Evolutionary conservation across 148 eudicot species (phyloP).

Genomic region (Rhododendron griersonianum): DNA sequence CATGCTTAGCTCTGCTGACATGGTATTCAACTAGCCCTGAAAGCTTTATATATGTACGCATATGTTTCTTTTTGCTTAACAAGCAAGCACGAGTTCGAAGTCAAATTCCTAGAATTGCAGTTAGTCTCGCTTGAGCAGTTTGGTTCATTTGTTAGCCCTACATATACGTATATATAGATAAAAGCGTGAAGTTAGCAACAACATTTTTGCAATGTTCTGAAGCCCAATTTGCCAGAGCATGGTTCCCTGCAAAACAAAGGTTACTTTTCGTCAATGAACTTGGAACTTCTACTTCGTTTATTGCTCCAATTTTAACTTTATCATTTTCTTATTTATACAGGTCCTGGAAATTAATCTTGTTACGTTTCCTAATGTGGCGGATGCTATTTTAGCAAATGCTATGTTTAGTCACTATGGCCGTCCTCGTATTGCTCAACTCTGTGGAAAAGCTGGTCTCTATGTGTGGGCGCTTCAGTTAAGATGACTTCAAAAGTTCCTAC

Average conservation of each 20-base stretch:
- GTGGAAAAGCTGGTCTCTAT: constrained; percentile 90
- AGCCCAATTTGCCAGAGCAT: constrained; percentile 88
- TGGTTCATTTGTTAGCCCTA: too few relatives aligned
- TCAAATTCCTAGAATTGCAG: too few relatives aligned
- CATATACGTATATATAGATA: too few relatives aligned
- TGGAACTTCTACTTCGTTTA: not conserved
- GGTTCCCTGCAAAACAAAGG: constrained; percentile 81
- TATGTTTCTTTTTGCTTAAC: too few relatives aligned
- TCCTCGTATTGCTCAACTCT: constrained; percentile 85
- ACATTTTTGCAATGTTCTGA: constrained; percentile 85
- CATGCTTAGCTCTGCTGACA: too few relatives aligned
- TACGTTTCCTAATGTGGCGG: constrained; percentile 93
- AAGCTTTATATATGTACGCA: too few relatives aligned
- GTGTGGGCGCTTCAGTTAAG: constrained; percentile 85
- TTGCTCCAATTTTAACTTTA: not conserved
- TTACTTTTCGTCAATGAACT: constrained; percentile 4
- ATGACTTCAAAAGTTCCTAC: not conserved
- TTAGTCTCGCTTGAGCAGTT: too few relatives aligned
- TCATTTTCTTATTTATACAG: constrained; percentile 26
- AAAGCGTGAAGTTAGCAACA: constrained; percentile 26
- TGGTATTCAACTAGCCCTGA: too few relatives aligned
- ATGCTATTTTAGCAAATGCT: constrained; percentile 94
- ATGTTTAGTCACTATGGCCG: constrained; percentile 98
- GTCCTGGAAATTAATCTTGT: constrained; percentile 91
- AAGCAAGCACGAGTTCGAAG: too few relatives aligned